phyloP scores from a whole-genome alignment of 2,329 filamentous ascomycete genomes.

The Exophiala lecanii-corni region DNA sequence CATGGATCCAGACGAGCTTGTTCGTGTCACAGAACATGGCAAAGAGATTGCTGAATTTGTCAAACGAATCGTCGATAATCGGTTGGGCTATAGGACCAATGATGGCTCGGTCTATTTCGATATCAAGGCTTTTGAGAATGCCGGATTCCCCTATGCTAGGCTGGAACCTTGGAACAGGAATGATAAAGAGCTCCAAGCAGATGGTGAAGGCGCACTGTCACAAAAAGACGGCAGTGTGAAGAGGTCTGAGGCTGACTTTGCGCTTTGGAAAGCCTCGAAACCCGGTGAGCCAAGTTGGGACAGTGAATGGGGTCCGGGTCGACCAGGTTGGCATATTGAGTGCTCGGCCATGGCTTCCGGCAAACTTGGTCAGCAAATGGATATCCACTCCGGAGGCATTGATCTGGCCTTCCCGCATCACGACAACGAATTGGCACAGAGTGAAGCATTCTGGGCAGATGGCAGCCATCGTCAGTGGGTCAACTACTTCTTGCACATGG shows the following conservation, averaged over 20 bases:
- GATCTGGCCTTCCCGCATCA: conserved; percentile 90
- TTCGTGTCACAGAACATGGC: conserved; percentile 88
- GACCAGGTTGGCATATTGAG: conserved; percentile 96
- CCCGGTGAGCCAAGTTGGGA: conserved; percentile 87
- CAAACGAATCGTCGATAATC: conserved; percentile 74
- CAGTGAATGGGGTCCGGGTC: conserved; percentile 79
- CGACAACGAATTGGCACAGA: conserved; percentile 88
- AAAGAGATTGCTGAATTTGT: conserved; percentile 83
- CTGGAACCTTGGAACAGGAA: conserved; percentile 80
- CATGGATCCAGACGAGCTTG: conserved; percentile 72
- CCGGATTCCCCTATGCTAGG: conserved; percentile 78
- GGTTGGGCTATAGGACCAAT: conserved; percentile 69
- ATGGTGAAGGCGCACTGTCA: conserved; percentile 79
- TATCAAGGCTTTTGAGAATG: conserved; percentile 76
- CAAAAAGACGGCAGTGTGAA: conserved; percentile 58
- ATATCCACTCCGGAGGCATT: conserved; percentile 89
- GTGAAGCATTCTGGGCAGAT: conserved; percentile 71
- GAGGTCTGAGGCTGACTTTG: conserved; percentile 76
- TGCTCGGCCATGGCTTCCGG: conserved; percentile 94
- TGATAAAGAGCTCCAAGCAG: conserved; percentile 75
- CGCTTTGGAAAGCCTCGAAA: conserved; percentile 89
- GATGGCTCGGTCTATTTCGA: conserved; percentile 95
- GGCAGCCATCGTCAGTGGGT: conserved; percentile 66
- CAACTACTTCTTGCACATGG: conserved; percentile 95
- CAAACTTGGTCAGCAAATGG: conserved; percentile 76